phyloP scores from a whole-genome alignment of 2,329 filamentous ascomycete genomes.

The Fusarium sp. region DNA sequence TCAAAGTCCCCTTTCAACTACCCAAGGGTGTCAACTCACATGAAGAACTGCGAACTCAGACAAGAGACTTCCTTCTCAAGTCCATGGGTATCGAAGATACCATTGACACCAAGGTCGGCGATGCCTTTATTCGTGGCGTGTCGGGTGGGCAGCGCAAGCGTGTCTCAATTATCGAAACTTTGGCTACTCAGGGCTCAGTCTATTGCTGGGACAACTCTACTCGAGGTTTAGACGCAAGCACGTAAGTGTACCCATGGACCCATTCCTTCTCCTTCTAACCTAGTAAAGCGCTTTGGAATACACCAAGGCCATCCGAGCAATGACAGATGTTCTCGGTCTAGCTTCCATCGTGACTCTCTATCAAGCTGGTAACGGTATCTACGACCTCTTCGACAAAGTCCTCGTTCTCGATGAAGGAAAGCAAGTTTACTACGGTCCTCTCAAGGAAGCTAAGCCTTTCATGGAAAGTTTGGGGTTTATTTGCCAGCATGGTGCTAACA shows the following conservation, averaged over 20 bases:
- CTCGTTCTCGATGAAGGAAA: conserved; percentile 74
- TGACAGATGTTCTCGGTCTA: conserved; percentile 71
- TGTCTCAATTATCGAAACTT: conserved; percentile 73
- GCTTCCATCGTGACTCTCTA: conserved; percentile 73
- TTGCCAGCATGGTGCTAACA: conserved; percentile 49
- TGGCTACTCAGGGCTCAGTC: conserved; percentile 68
- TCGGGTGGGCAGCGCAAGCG: conserved; percentile 76
- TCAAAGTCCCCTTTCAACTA: conserved; percentile 65
- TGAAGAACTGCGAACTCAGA: conserved; percentile 59
- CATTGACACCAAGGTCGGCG: conserved; percentile 72
- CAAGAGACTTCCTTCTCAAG: conserved; percentile 65
- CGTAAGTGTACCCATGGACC: conserved; percentile 48
- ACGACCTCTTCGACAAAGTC: conserved; percentile 76
- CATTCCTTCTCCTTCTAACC: not conserved
- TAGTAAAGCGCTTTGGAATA: conserved; percentile 64
- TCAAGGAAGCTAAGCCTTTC: conserved; percentile 68
- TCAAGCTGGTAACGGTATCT: conserved; percentile 77
- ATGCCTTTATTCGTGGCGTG: conserved; percentile 73
- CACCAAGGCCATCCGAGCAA: conserved; percentile 68
- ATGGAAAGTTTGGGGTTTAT: conserved; percentile 74
- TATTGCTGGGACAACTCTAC: conserved; percentile 77
- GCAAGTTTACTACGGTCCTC: conserved; percentile 72
- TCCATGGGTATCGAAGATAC: conserved; percentile 70
- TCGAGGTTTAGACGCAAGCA: conserved; percentile 72
- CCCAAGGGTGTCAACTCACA: conserved; percentile 55